Conservation (phyloP, 2,329 filamentous ascomycete genomes). For the Sclerotinia glacialis region DNA sequence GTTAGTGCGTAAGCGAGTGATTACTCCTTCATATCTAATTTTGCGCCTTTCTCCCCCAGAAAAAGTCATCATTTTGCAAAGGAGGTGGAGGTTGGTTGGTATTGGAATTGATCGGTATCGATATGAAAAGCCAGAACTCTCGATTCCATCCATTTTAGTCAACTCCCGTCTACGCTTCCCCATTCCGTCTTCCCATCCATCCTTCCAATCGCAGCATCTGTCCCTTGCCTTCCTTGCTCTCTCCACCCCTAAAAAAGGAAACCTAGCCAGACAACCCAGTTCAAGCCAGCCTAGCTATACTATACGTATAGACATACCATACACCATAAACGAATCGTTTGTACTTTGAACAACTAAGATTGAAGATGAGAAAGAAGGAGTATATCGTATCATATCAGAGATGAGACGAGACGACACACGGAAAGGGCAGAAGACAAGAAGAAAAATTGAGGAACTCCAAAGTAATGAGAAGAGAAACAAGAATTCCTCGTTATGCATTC, state of each 20-base stretch:
- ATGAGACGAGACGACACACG: too few relatives aligned
- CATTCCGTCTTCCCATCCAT: too few relatives aligned
- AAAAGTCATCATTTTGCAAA: background rate
- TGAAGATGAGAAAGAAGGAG: background rate
- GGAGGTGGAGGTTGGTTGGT: background rate
- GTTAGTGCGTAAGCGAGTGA: background rate
- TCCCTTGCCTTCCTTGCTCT: background rate
- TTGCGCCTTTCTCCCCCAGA: background rate
- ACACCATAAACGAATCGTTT: background rate
- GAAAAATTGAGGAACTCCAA: background rate
- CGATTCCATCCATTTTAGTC: background rate
- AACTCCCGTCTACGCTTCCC: too few relatives aligned
- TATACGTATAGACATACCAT: background rate
- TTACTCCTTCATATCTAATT: background rate
- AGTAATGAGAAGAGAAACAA: conserved; percentile 16
- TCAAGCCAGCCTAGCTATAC: background rate
- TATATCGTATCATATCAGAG: background rate
- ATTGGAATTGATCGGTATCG: too few relatives aligned
- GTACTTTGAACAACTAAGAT: background rate
- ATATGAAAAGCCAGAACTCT: too few relatives aligned
- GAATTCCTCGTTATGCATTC: conserved; percentile 25
- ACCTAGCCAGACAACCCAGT: background rate
- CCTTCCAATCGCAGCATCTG: background rate
- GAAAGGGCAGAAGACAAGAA: background rate
- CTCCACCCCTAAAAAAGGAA: background rate